These are phyloP conservation scores for Chrysoporthe cubensis DNA, from an alignment of 2,329 filamentous ascomycete genomes.

Conservation along the genomic window DNA sequence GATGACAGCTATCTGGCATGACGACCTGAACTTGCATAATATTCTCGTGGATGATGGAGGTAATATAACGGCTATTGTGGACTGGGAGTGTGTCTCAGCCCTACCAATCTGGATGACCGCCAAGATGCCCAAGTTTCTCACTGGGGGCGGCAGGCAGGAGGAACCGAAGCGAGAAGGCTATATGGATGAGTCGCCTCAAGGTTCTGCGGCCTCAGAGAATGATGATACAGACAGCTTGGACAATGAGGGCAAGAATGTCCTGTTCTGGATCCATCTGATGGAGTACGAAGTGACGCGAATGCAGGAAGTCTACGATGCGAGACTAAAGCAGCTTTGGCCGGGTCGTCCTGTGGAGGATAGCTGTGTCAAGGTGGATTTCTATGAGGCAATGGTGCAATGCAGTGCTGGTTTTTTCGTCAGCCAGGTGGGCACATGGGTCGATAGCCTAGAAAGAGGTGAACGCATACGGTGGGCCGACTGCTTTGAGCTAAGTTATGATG, in stretches of 20 bases:
- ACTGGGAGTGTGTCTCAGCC: slow-evolving; percentile 49
- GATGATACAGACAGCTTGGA: slow-evolving; percentile 35
- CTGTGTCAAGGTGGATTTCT: slow-evolving; percentile 40
- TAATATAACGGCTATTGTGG: slow-evolving; percentile 42
- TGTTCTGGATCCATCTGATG: slow-evolving; percentile 47
- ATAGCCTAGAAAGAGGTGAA: slow-evolving; percentile 31
- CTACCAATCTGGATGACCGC: slow-evolving; percentile 45
- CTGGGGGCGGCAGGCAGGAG: slow-evolving; percentile 34
- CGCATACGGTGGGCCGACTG: slow-evolving; percentile 15
- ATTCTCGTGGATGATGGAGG: slow-evolving; percentile 45
- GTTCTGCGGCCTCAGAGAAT: background rate
- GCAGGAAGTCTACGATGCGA: slow-evolving; percentile 39
- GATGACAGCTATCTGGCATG: slow-evolving; percentile 41
- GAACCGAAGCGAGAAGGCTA: slow-evolving; percentile 40
- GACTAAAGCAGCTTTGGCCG: slow-evolving; percentile 39
- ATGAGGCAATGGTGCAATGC: slow-evolving; percentile 32
- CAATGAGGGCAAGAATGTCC: slow-evolving; percentile 42
- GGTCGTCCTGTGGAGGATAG: slow-evolving; percentile 39
- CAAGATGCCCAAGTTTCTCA: slow-evolving; percentile 41
- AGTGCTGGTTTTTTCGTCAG: slow-evolving; percentile 32
- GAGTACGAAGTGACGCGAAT: slow-evolving; percentile 46
- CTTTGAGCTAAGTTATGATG: background rate
- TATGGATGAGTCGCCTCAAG: slow-evolving; percentile 32
- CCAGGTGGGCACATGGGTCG: slow-evolving; percentile 33
- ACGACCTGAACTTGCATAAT: slow-evolving; percentile 44